phyloP scores from a whole-genome alignment of 2,329 filamentous ascomycete genomes.

The Fusarium praegraminearum region DNA sequence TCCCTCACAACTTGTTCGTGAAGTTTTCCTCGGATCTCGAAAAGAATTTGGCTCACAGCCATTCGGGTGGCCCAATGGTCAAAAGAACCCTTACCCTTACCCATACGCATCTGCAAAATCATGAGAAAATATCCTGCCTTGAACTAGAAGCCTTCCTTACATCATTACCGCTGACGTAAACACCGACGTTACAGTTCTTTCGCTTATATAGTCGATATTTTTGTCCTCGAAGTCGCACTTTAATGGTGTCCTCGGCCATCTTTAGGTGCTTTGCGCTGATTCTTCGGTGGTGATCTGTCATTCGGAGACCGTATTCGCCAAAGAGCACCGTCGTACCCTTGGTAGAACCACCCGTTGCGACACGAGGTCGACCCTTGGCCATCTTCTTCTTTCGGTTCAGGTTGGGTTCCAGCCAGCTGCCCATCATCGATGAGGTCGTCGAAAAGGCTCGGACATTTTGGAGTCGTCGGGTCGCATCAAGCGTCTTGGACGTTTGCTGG shows the following conservation, averaged over 20 bases:
- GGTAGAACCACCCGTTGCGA: conserved; percentile 88
- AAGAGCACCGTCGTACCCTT: conserved; percentile 96
- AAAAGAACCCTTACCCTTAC: conserved; percentile 97
- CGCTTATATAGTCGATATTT: conserved; percentile 94
- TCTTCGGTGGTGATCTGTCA: conserved; percentile 92
- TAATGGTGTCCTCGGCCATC: conserved; percentile 94
- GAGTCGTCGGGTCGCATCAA: conserved; percentile 52
- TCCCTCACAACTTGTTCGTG: conserved; percentile 96
- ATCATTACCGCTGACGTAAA: conserved; percentile 96
- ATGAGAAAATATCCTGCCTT: conserved; percentile 34
- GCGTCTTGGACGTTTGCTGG: conserved; percentile 46
- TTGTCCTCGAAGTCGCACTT: conserved; percentile 86
- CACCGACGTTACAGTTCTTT: conserved; percentile 91
- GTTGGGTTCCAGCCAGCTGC: conserved; percentile 86
- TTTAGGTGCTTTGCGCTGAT: conserved; percentile 89
- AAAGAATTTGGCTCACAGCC: conserved; percentile 89
- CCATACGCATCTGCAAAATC: conserved; percentile 82
- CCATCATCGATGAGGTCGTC: conserved; percentile 69
- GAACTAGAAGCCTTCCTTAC: conserved; percentile 56
- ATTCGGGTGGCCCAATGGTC: conserved; percentile 96
- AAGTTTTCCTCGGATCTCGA: conserved; percentile 90
- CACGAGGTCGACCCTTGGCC: conserved; percentile 89
- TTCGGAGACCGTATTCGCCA: conserved; percentile 95
- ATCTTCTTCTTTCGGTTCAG: conserved; percentile 83
- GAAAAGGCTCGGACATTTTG: conserved; percentile 76